Percentiles rank a stretch among this genome's conserved stretches.
phyloP scores from a whole-genome alignment of 257 asterid species.

The Nyctanthes arbortristis region DNA sequence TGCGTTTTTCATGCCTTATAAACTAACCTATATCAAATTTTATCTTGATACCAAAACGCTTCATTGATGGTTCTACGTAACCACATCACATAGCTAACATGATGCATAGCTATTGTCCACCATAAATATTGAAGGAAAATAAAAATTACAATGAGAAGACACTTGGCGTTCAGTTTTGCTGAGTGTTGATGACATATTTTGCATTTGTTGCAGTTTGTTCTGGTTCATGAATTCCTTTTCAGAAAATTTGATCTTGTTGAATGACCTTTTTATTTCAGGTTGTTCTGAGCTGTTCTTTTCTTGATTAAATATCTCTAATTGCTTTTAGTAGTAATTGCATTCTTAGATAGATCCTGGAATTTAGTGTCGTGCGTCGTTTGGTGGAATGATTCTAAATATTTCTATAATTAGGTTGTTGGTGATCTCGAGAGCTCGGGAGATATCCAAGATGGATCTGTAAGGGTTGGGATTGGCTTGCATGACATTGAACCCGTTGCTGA shows the following conservation, averaged over 20 bases:
- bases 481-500: conserved; percentile 39
- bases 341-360: background rate
- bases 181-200: background rate
- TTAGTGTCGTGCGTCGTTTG: background rate
- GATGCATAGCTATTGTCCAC: background rate
- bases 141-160: background rate
- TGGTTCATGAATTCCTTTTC: background rate
- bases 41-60: background rate
- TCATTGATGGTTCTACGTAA: background rate
- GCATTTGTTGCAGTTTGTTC: background rate
- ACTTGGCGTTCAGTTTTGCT: background rate
- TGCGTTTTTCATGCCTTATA: background rate
- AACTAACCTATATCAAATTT: conserved; percentile 16
- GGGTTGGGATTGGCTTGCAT: conserved; percentile 37
- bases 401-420: conserved; percentile 40
- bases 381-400: conserved; percentile 13
- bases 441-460: conserved; percentile 32
- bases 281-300: background rate
- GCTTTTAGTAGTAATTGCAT: background rate
- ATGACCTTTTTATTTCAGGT: background rate
- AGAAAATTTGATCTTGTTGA: background rate
- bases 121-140: background rate
- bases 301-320: background rate
- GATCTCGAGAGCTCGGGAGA: conserved; percentile 35
- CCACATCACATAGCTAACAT: background rate